These are phyloP conservation scores for Ajuga chamaepitys DNA, from an alignment of 257 asterid species.

Conservation along the genomic window DNA sequence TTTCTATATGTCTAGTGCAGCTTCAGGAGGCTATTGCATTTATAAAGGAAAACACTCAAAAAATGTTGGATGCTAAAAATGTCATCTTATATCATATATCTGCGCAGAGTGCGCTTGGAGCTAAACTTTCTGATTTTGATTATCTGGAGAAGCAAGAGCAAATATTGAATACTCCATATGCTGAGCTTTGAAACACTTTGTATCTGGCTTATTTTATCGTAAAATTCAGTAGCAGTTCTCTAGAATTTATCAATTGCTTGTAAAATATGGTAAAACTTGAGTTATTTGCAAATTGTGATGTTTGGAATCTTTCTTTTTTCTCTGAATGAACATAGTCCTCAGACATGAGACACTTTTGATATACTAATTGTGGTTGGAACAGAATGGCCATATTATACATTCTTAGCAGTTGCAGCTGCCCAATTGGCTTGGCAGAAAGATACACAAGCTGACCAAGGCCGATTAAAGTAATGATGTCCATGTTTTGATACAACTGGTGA, in stretches of 20 bases:
- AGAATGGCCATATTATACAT: slow-evolving; percentile 74
- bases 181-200: slow-evolving; percentile 18
- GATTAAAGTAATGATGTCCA: no score
- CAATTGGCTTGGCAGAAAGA: slow-evolving; percentile 94
- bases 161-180: slow-evolving; percentile 29
- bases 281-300: not conserved
- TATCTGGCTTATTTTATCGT: not conserved
- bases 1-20: slow-evolving; percentile 39
- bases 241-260: slow-evolving; percentile 9
- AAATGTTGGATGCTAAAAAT: slow-evolving; percentile 65
- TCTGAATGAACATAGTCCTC: not conserved
- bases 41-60: slow-evolving; percentile 70
- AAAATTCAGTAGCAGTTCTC: not conserved
- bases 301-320: not conserved
- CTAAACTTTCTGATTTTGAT: slow-evolving; percentile 52
- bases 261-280: not conserved
- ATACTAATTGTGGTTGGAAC: slow-evolving; percentile 13
- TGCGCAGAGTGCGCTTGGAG: slow-evolving; percentile 81
- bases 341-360: slow-evolving; percentile 6
- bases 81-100: slow-evolving; percentile 75
- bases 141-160: slow-evolving; percentile 29
- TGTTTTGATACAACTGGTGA: no score
- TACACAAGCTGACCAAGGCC: no score
- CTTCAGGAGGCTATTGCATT: slow-evolving; percentile 77
- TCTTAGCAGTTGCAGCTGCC: slow-evolving; percentile 51